These are phyloP conservation scores for Scheffersomyces coipomensis DNA, from an alignment of 805 yeast species.

Conservation along the genomic window DNA sequence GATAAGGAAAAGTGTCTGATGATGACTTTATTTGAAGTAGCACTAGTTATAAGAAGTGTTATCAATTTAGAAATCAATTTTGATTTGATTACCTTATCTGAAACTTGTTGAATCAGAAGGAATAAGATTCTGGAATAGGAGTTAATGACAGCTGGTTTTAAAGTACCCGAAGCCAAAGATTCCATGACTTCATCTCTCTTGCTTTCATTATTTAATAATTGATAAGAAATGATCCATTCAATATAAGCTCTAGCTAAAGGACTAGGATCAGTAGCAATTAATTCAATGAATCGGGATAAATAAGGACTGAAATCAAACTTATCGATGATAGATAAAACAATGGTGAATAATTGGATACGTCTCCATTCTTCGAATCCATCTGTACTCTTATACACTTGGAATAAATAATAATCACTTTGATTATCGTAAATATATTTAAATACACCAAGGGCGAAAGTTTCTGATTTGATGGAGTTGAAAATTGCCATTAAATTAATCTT, in stretches of 20 bases:
- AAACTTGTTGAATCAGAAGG: slow-evolving; percentile 48
- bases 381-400: slow-evolving; percentile 50
- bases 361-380: slow-evolving; percentile 71
- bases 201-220: slow-evolving; percentile 25
- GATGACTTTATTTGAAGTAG: slow-evolving; percentile 80
- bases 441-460: slow-evolving; percentile 25
- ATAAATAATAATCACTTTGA: slow-evolving; percentile 39
- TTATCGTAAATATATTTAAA: slow-evolving; percentile 37
- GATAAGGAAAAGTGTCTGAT: slow-evolving; percentile 85
- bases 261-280: slow-evolving; percentile 60
- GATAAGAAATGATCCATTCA: slow-evolving; percentile 72
- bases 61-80: slow-evolving; percentile 44
- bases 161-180: slow-evolving; percentile 15
- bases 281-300: slow-evolving; percentile 33
- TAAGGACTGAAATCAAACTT: slow-evolving; percentile 11
- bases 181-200: slow-evolving; percentile 5
- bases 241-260: slow-evolving; percentile 73
- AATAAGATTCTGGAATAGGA: slow-evolving; percentile 65
- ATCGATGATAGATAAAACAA: slow-evolving; percentile 33
- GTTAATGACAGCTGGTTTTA: slow-evolving; percentile 53
- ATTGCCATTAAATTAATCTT: slow-evolving; percentile 51
- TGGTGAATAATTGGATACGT: slow-evolving; percentile 56
- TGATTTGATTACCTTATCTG: slow-evolving; percentile 16
- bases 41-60: slow-evolving; percentile 57
- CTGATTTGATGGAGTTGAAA: slow-evolving; percentile 29